Evolutionary conservation across 2,329 filamentous ascomycete species (phyloP).

Genomic region (Calonectria pseudoturangicola): DNA sequence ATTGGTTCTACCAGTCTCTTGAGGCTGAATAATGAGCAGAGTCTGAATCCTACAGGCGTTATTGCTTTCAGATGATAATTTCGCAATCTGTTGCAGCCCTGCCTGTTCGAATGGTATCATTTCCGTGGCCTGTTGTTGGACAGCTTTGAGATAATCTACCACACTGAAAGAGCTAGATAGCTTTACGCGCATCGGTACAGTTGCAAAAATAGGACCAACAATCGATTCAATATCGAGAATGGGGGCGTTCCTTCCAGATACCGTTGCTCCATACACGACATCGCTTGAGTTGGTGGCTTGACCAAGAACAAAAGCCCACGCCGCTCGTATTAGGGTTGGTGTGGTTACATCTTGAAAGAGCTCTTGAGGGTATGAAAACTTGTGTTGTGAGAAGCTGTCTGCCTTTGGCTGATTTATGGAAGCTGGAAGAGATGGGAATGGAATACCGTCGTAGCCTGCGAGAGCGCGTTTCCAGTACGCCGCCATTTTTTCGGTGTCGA

Average conservation of each 20-base stretch:
- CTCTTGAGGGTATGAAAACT: not conserved
- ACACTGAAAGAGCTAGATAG: not conserved
- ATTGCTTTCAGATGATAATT: not conserved
- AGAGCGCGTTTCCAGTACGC: conserved; percentile 35
- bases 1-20: not conserved
- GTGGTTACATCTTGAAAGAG: not conserved
- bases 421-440: conserved; percentile 32
- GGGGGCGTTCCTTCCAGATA: not conserved
- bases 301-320: conserved; percentile 1
- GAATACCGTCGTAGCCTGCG: not conserved
- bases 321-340: not conserved
- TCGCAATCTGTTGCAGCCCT: not conserved
- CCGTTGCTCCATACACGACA: conserved; percentile 10
- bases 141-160: not conserved
- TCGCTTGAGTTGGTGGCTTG: not conserved
- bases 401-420: conserved; percentile 20
- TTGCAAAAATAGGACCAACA: not conserved
- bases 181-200: not conserved
- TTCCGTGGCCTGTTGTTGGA: conserved; percentile 5
- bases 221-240: not conserved
- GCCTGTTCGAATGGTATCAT: conserved; percentile 10
- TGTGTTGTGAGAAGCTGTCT: not conserved
- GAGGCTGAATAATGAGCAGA: not conserved
- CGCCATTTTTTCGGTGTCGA: not conserved
- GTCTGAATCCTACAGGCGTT: not conserved